These are phyloP conservation scores for Datura wrightii DNA, from an alignment of 257 asterid species.

Conservation along the genomic window DNA sequence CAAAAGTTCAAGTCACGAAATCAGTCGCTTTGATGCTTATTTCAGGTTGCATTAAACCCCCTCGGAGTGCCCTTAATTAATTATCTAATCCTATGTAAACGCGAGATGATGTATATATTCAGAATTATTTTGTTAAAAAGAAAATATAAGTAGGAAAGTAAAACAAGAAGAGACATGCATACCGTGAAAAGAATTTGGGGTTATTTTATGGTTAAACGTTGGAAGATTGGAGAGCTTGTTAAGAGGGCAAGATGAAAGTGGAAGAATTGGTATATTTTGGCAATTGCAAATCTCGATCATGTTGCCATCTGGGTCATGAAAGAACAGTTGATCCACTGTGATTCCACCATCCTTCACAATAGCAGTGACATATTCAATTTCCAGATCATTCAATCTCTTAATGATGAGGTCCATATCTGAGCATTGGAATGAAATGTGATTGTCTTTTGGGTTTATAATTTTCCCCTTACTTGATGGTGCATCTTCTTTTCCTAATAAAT, in stretches of 20 bases:
- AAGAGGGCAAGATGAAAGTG: constrained; percentile 68
- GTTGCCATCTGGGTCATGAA: constrained; percentile 68
- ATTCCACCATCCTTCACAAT: constrained; percentile 76
- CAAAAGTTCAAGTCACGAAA: too few relatives aligned
- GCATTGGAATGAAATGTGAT: constrained; percentile 81
- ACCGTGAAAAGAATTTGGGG: not conserved
- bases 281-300: constrained; percentile 78
- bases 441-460: constrained; percentile 74
- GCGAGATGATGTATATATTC: too few relatives aligned
- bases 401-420: constrained; percentile 59
- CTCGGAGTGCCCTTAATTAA: too few relatives aligned
- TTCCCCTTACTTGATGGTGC: constrained; percentile 37
- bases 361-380: constrained; percentile 64
- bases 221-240: constrained; percentile 37
- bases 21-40: too few relatives aligned
- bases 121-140: too few relatives aligned
- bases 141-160: not conserved
- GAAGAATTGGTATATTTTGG: constrained; percentile 79
- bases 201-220: constrained; percentile 30
- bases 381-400: constrained; percentile 54
- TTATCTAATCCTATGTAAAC: too few relatives aligned
- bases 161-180: not conserved
- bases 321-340: constrained; percentile 76
- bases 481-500: constrained; percentile 61
- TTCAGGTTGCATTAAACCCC: too few relatives aligned